Conservation (phyloP, 2,329 filamentous ascomycete genomes). For the Coleophoma eucalyptorum region DNA sequence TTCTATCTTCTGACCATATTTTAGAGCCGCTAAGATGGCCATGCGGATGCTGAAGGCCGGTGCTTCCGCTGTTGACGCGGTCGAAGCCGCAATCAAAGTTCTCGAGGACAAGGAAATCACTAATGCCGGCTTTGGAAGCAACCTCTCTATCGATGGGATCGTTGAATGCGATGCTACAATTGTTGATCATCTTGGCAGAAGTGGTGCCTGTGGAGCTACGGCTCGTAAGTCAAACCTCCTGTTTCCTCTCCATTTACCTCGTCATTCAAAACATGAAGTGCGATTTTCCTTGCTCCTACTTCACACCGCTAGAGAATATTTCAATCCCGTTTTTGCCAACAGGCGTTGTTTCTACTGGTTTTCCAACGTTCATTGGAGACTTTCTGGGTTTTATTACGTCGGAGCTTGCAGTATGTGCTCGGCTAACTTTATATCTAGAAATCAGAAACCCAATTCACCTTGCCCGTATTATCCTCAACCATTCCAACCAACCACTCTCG, state of each 20-base stretch:
- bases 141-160: constrained; percentile 81
- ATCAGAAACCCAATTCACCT: constrained; percentile 90
- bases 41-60: constrained; percentile 80
- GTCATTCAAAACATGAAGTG: too few species aligned
- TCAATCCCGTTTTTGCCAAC: too few species aligned
- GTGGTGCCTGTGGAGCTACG: constrained; percentile 89
- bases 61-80: constrained; percentile 78
- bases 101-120: constrained; percentile 95
- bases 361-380: too few species aligned
- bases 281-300: too few species aligned
- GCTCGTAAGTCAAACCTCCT: constrained; percentile 58
- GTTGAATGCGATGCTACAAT: constrained; percentile 95
- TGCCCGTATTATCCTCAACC: constrained; percentile 78
- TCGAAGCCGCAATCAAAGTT: constrained; percentile 82
- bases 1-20: constrained; percentile 5
- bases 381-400: too few species aligned
- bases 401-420: too few species aligned
- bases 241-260: background rate
- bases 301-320: too few species aligned
- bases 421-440: constrained; percentile 46
- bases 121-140: constrained; percentile 94
- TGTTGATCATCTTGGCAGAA: constrained; percentile 85
- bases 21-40: constrained; percentile 74
- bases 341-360: too few species aligned
- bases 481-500: constrained; percentile 71